Percentiles rank a stretch among this genome's conserved stretches.
These are phyloP conservation scores for Mycena kentingensis DNA, from an alignment of 768 basidiomycete species.

Conservation along the genomic window DNA sequence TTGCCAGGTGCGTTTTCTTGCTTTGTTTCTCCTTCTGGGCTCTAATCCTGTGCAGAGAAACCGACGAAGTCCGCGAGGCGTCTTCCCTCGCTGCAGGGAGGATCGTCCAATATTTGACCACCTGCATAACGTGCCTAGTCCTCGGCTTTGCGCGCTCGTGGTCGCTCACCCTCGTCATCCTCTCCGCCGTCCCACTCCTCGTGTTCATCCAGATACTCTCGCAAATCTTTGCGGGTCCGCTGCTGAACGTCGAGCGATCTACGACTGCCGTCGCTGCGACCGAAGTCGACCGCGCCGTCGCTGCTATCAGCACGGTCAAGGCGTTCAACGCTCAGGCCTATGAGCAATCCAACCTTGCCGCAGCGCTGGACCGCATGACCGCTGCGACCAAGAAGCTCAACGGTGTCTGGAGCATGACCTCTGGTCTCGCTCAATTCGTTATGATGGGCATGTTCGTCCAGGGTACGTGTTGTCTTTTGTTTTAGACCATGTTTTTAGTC, in stretches of 20 bases:
- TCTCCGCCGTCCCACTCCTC: conserved; percentile 69
- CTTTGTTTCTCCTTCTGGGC: neutral
- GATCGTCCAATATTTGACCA: conserved; percentile 63
- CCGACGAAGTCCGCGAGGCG: conserved; percentile 76
- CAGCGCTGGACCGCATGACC: conserved; percentile 42
- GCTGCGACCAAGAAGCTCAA: conserved; percentile 47
- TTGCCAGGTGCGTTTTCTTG: conserved; percentile 52
- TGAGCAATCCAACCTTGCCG: conserved; percentile 48
- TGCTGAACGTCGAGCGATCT: conserved; percentile 53
- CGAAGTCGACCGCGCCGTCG: conserved; percentile 61
- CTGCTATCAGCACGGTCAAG: conserved; percentile 74
- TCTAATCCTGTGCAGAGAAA: conserved; percentile 55
- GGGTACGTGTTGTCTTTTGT: conserved; percentile 25
- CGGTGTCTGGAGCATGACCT: conserved; percentile 60
- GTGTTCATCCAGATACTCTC: conserved; percentile 64
- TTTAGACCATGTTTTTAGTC: neutral
- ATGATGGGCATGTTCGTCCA: conserved; percentile 78
- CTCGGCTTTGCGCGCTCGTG: conserved; percentile 68
- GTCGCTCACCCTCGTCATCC: conserved; percentile 71
- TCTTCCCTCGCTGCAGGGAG: conserved; percentile 67
- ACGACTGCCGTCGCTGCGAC: conserved; percentile 61
- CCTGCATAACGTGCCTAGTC: conserved; percentile 61
- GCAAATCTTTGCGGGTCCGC: conserved; percentile 55
- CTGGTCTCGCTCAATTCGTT: conserved; percentile 62
- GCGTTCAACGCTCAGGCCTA: conserved; percentile 65